Base-by-base conservation (phyloP, 1,284 basidiomycete species). In the Cyathus olla region DNA sequence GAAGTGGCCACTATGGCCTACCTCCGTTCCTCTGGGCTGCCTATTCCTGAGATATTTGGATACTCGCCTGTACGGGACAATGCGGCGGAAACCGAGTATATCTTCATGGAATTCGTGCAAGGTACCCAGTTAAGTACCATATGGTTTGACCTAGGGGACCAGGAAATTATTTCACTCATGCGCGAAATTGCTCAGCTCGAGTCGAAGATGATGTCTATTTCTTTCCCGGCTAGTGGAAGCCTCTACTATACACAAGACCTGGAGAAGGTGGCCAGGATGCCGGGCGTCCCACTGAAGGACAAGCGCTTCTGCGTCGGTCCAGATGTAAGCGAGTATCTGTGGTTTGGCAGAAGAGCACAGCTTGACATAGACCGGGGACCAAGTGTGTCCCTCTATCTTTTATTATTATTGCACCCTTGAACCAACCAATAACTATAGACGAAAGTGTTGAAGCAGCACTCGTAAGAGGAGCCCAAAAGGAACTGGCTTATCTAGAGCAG, bases 1-100 rank as follows among this genome's bases (percentile, higher is more conserved):
- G 84, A 85, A 76, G 83, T 82, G n/a, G 83, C 84, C 50, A 86
- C 84, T 37, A 80, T 85, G 75, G 63, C 29, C 42, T 80, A 78
- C 50, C 82, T 85, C 63, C 83, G 82, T 73, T 75, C 79, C 68
- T 66, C 47, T 66, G 83, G 79, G 60, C 67, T 86, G 55, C 83
- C 84, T 69, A 66, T 80, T 59, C 84, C 84, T 29, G 28, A 84
- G 68, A 72, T 87, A 11, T 87, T 86, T 68, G 81, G 67, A 21
- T 86, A 86, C 75, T 85, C 84, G 2, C 74, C 80, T 69, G 22
- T 59, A 50, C 60, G 80, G 63, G 72, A 86, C 72, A 86, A 87
- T 68, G 77, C 66, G 2, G 84, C 83, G 22, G 62, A 71, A 65
- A 86, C 83, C 2, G 79, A 82, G 68, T 85, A 85, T 65, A 83